Evolutionary conservation across 805 yeast genomes (phyloP).

Genomic region (Ogataea glucozyma): DNA sequence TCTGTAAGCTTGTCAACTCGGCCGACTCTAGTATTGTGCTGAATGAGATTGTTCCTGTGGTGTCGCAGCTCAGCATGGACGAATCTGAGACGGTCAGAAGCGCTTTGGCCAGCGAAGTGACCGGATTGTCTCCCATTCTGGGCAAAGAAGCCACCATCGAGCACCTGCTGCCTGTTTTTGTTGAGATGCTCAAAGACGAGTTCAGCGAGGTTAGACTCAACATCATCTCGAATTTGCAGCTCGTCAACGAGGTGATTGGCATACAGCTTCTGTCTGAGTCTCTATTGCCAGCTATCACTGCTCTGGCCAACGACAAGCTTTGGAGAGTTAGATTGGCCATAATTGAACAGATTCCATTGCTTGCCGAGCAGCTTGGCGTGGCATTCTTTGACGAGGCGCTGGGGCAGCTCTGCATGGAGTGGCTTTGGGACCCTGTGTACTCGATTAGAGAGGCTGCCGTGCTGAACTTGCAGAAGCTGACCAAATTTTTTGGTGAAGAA

Average conservation of each 20-base stretch:
- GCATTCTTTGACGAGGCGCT: conserved; percentile 90
- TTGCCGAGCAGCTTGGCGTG: conserved; percentile 92
- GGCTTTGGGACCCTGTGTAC: conserved; percentile 98
- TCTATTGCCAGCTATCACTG: conserved; percentile 91
- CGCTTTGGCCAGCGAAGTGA: conserved; percentile 84
- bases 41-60: conserved; percentile 75
- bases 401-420: conserved; percentile 88
- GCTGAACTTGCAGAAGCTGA: conserved; percentile 71
- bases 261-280: conserved; percentile 84
- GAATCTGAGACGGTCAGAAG: conserved; percentile 92
- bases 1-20: conserved; percentile 51
- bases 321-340: conserved; percentile 98
- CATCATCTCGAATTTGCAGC: conserved; percentile 87
- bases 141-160: conserved; percentile 84
- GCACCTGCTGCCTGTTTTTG: conserved; percentile 79
- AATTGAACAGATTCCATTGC: conserved; percentile 91
- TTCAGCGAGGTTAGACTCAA: conserved; percentile 94
- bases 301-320: conserved; percentile 91
- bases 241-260: conserved; percentile 93
- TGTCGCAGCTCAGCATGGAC: conserved; percentile 82
- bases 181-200: conserved; percentile 94
- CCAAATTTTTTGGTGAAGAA: conserved; percentile 84
- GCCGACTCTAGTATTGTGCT: conserved; percentile 52
- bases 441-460: conserved; percentile 98
- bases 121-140: conserved; percentile 81